A percentile compares a stretch with the other conserved stretches of the same genome.
Conservation (phyloP, 2,329 filamentous ascomycete genomes). For the Alternaria gaisen region DNA sequence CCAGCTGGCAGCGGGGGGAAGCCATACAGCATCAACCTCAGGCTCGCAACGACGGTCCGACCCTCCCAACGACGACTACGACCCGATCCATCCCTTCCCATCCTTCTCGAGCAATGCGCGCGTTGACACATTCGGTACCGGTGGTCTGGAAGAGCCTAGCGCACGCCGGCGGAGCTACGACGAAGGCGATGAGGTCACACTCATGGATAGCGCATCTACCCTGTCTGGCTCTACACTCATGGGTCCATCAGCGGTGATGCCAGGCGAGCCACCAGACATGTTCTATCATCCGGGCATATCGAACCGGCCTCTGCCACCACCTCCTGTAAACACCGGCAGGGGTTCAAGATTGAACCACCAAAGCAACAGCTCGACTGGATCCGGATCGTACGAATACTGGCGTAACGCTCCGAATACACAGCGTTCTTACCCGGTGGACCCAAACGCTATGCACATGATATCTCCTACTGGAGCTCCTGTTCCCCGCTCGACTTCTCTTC, state of each 20-base stretch:
- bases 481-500: conserved; percentile 68
- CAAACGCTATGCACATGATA: conserved; percentile 42
- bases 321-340: conserved; percentile 66
- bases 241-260: conserved; percentile 45
- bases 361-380: conserved; percentile 42
- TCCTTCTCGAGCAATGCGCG: conserved; percentile 69
- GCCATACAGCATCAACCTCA: conserved; percentile 54
- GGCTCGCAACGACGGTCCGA: conserved; percentile 58
- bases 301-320: conserved; percentile 67
- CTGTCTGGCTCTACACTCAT: conserved; percentile 38
- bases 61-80: conserved; percentile 53
- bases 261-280: conserved; percentile 79
- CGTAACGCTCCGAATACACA: conserved; percentile 43
- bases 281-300: conserved; percentile 89
- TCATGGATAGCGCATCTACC: conserved; percentile 50
- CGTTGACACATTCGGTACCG: conserved; percentile 90
- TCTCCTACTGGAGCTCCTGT: conserved; percentile 45
- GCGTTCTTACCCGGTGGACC: conserved; percentile 44
- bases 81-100: conserved; percentile 66
- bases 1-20: conserved; percentile 51
- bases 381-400: conserved; percentile 59
- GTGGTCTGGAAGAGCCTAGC: conserved; percentile 80
- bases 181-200: conserved; percentile 79
- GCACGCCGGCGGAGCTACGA: conserved; percentile 84
- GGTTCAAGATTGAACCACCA: conserved; percentile 54